Evolutionary conservation across 495 filamentous ascomycete genomes (phyloP), one percentile per base, ranked within the genome.

Genomic region (Penicillium lividum): DNA sequence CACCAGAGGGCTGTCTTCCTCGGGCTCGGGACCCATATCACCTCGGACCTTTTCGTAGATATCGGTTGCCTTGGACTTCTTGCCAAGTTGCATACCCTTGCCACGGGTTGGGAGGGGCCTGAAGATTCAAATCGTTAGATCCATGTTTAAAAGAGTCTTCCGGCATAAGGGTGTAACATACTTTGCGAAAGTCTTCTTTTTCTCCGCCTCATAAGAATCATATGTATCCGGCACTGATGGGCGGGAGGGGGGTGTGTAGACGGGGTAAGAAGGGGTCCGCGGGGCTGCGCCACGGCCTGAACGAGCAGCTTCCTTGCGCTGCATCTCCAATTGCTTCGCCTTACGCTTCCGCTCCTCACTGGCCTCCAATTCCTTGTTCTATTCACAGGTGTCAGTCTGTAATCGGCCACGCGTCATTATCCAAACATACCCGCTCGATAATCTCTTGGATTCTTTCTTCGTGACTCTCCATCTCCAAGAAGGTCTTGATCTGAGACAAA

Each of bases 371-470:
- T 98, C 94, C 82, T 98, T 98, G 81, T 98, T 98, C 86, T 95
- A 69, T 54, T 57, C 4, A 31, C 18, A 1, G 31, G 10, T 48
- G 54, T 75, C 30, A 71, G 63, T 64, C 50, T 49, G 27, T 31
- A 22, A 16, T 18, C 40, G 53, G 48, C 64, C 42, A 28, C 47
- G 28, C 22, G 31, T 8, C 27, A n/a, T 15, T 15, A 48, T 27
- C 45, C 15, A 15, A 34, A 72, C 76, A 54, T 84, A 95, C 91
- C 74, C 91, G 82, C 55, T 93, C 90, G 71, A 97, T 97, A 44
- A 97, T 97, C 69, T 97, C 93, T 68, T 97, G 94, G 56, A 98
- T 97, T 65, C 94, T 86, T 81, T 98, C 94, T 76, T 98, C 95
- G 67, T 98, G 94, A 75, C 87, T 92, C 77, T 98, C 95, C 94